phyloP scores from a whole-genome alignment of 2,329 filamentous ascomycete species.

The Grosmannia penicillata region DNA sequence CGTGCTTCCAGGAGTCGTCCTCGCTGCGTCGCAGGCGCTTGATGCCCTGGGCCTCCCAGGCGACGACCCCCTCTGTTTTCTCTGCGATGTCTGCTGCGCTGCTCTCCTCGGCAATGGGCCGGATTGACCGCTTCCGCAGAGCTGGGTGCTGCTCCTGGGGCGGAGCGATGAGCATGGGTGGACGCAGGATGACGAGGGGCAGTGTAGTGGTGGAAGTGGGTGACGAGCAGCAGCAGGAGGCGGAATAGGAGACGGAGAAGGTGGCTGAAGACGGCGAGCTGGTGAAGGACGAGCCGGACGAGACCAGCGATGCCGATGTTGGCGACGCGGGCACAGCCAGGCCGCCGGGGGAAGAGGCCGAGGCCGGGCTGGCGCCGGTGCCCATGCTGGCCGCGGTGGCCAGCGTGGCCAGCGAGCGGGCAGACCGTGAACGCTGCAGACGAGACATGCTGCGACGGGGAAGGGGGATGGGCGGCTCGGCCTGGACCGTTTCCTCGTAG shows the following conservation, averaged over 20 bases:
- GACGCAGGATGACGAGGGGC: slow-evolving; percentile 19
- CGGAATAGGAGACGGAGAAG: background rate
- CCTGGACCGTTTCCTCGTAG: slow-evolving; percentile 45
- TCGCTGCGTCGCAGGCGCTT: background rate
- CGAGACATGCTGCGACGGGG: slow-evolving; percentile 26
- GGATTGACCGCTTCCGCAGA: slow-evolving; percentile 23
- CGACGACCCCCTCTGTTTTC: no score
- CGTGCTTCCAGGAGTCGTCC: slow-evolving; percentile 27
- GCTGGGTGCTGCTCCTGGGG: slow-evolving; percentile 39
- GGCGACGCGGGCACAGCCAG: background rate
- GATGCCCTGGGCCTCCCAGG: no score
- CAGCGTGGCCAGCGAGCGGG: slow-evolving; percentile 10
- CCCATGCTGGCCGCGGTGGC: slow-evolving; percentile 4
- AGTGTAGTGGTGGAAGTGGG: background rate
- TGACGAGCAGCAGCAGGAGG: background rate
- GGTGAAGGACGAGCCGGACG: background rate
- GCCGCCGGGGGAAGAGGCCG: slow-evolving; percentile 9
- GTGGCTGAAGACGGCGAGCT: background rate
- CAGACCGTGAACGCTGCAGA: slow-evolving; percentile 12
- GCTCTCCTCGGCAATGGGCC: slow-evolving; percentile 17
- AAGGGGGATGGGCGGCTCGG: slow-evolving; percentile 41
- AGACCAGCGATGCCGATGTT: background rate
- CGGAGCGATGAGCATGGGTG: slow-evolving; percentile 19
- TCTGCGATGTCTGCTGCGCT: background rate
- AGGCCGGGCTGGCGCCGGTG: slow-evolving; percentile 13